Base-by-base conservation (phyloP, 306 rosid genomes). In the Erythrophleum fordii region DNA sequence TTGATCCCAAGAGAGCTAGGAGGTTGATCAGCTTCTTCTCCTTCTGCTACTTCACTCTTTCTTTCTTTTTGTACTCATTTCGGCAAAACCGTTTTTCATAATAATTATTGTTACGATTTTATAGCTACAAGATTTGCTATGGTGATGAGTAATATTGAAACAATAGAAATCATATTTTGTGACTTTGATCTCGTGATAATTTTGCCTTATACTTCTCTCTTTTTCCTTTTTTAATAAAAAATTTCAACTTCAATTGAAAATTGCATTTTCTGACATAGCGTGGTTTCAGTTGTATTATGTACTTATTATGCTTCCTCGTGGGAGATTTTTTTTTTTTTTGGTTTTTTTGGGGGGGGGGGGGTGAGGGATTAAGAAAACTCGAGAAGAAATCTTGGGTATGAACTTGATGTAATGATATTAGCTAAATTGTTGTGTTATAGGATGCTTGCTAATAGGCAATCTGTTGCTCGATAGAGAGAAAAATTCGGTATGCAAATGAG, bases 381-480 rank as follows among this genome's bases (percentile, higher is more conserved):
- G 20, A 23, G 39, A 72, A 20, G 29, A 44, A 20, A 29, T 46
- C 6, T 67, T 18, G 39, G 31, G 37, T 77, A 61, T 8, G 69
- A 65, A 70, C 17, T 67, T 72, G 71, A 58, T 80, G 82, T 41
- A 70, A 52, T 68, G 53, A 66, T 62, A 11, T 51, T 44, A 11
- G 69, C 52, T 77, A 31, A 10, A 64, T 59, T 60, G 42, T 46
- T 72, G 55, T 23, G 26, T 70, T 52, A 12, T 82, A 95, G 99
- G 94, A 92, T 95, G 76, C 95, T 93, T 48, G 98, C 98, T 3
- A 95, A 95, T 62, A 89, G 99, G 76, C 98, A 93, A 87, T 95
- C 99, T 8, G 99, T 98, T 8, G 98, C 99, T 5, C 83, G 99
- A 69, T 95, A 89, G 99, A 95, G 94, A 90, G 99, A 82, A 95